A percentile compares a stretch with the other conserved stretches of the same genome.
phyloP scores from a whole-genome alignment of 106 monocot genomes.

The Apostasia ramifera region DNA sequence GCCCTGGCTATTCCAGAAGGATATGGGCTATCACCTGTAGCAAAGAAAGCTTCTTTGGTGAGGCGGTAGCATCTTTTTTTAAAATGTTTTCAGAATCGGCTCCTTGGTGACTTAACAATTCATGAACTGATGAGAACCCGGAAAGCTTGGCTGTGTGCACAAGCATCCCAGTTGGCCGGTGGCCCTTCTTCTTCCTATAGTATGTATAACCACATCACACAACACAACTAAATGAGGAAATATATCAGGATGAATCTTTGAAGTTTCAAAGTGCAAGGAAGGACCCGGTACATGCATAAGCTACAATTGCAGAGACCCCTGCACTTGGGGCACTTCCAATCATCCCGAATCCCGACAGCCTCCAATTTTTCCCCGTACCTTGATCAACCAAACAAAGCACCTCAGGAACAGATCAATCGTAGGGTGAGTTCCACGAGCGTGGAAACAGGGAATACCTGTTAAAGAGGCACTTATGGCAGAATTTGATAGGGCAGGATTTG shows the following conservation, averaged over 20 bases:
- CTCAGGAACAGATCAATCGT: neutral
- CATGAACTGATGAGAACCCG: constrained; percentile 62
- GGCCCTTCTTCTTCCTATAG: constrained; percentile 68
- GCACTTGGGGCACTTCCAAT: constrained; percentile 21
- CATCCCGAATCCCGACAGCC: constrained; percentile 5
- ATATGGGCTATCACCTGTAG: constrained; percentile 5
- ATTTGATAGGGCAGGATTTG: constrained; percentile 12
- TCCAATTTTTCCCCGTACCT: constrained; percentile 19
- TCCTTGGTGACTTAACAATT: constrained; percentile 25
- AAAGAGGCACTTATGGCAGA: constrained; percentile 20
- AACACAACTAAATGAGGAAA: neutral
- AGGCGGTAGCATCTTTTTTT: neutral
- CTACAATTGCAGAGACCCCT: constrained; percentile 21
- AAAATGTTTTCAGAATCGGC: neutral
- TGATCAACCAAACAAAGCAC: neutral
- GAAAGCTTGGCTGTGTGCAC: constrained; percentile 48
- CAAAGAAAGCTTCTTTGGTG: neutral
- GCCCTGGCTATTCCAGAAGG: no score
- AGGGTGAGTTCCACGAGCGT: neutral
- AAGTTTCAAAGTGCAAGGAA: neutral
- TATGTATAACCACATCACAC: neutral
- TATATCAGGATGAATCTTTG: neutral
- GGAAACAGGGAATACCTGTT: constrained; percentile 12
- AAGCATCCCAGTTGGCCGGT: constrained; percentile 68
- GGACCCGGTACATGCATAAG: constrained; percentile 19